Percentiles rank a stretch among this genome's conserved stretches.
Evolutionary conservation across 2,329 filamentous ascomycete species (phyloP).

Genomic region (Aspergillus uvarum): DNA sequence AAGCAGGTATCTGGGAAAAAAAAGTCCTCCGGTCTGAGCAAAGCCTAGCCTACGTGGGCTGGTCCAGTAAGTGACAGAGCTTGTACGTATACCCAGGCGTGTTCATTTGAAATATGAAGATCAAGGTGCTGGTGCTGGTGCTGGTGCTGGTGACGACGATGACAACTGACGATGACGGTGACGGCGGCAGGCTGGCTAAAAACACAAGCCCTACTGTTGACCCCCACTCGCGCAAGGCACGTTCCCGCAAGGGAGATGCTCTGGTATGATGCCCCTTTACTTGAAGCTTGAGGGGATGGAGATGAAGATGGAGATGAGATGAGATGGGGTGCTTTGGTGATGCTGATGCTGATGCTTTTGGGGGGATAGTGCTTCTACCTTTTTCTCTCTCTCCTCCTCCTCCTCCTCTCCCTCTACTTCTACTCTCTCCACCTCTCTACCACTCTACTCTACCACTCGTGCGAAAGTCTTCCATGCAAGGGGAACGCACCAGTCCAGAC

Average conservation of each 20-base stretch:
- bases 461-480: no score
- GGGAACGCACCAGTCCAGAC: no score
- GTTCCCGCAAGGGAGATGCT: conserved; percentile 8
- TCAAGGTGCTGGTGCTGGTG: no score
- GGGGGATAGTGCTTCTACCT: neutral
- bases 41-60: conserved; percentile 16
- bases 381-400: neutral
- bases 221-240: conserved; percentile 1
- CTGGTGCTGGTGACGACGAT: no score
- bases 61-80: conserved; percentile 21
- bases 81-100: conserved; percentile 11
- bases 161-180: no score
- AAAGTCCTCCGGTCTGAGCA: conserved; percentile 13
- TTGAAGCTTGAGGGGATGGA: no score
- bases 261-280: neutral
- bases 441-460: no score
- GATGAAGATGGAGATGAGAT: no score
- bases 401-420: no score
- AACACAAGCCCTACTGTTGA: neutral
- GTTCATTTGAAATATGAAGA: no score
- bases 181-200: conserved; percentile 15
- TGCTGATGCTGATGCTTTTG: neutral
- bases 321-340: neutral
- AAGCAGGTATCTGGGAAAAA: neutral
- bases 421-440: no score